phyloP scores from a whole-genome alignment of 2,329 filamentous ascomycete genomes.

The Aspergillus tamarii region DNA sequence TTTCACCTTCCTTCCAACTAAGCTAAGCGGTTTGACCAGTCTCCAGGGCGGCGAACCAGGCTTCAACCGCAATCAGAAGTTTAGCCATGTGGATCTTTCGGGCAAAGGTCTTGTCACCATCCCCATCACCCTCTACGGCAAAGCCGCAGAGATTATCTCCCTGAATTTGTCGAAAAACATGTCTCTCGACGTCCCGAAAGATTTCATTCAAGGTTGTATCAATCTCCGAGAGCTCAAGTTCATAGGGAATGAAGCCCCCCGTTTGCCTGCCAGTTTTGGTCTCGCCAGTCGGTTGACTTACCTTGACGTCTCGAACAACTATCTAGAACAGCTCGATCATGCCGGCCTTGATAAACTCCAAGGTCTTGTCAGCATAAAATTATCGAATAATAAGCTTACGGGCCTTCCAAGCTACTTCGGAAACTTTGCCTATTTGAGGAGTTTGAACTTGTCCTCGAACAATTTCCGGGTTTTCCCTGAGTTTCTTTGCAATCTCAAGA shows the following conservation, averaged over 20 bases:
- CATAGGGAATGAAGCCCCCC: slow-evolving; percentile 88
- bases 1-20: slow-evolving; percentile 90
- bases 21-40: slow-evolving; percentile 76
- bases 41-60: slow-evolving; percentile 77
- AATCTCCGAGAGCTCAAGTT: slow-evolving; percentile 94
- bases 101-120: slow-evolving; percentile 92
- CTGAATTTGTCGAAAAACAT: slow-evolving; percentile 92
- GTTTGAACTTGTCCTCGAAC: slow-evolving; percentile 91
- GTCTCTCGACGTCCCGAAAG: slow-evolving; percentile 87
- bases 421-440: slow-evolving; percentile 76
- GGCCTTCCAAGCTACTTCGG: slow-evolving; percentile 80
- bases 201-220: slow-evolving; percentile 92
- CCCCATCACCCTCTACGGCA: slow-evolving; percentile 89
- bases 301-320: slow-evolving; percentile 93
- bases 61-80: slow-evolving; percentile 81
- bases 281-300: slow-evolving; percentile 81
- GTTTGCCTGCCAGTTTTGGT: slow-evolving; percentile 80
- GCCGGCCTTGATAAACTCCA: slow-evolving; percentile 76
- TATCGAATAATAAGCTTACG: slow-evolving; percentile 89
- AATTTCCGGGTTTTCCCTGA: slow-evolving; percentile 82
- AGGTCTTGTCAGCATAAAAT: slow-evolving; percentile 81
- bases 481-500: slow-evolving; percentile 80
- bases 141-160: slow-evolving; percentile 88
- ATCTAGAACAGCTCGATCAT: slow-evolving; percentile 82
- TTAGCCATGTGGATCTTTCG: slow-evolving; percentile 90